Evolutionary conservation across 805 yeast genomes (phyloP).

Genomic region (Schwanniomyces vanrijiae): DNA sequence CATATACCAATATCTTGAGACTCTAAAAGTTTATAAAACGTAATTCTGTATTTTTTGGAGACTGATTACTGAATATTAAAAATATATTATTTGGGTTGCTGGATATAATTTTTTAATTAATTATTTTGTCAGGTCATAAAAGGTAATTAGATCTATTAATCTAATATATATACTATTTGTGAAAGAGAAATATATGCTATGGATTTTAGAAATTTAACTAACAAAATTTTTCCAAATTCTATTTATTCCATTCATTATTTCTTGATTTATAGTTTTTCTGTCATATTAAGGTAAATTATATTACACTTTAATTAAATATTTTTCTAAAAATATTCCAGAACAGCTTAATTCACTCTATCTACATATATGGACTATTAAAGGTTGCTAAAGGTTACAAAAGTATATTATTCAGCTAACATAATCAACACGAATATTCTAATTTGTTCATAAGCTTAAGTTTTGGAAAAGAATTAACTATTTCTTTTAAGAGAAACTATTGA

Average conservation of each 20-base stretch:
- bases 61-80: constrained; percentile 45
- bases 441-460: constrained; percentile 39
- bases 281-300: constrained; percentile 39
- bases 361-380: constrained; percentile 33
- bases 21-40: constrained; percentile 48
- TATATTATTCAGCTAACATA: constrained; percentile 42
- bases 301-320: constrained; percentile 34
- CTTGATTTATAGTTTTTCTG: constrained; percentile 46
- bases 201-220: constrained; percentile 50
- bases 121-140: constrained; percentile 39
- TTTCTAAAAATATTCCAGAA: constrained; percentile 41
- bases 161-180: constrained; percentile 49
- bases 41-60: constrained; percentile 45
- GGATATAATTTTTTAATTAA: constrained; percentile 52
- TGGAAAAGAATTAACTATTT: constrained; percentile 51
- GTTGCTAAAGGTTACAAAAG: constrained; percentile 41
- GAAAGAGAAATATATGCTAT: constrained; percentile 53
- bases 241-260: constrained; percentile 56
- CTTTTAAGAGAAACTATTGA: constrained; percentile 46
- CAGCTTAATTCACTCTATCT: constrained; percentile 43
- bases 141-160: constrained; percentile 43
- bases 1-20: constrained; percentile 52
- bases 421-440: constrained; percentile 47
- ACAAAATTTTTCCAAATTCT: constrained; percentile 36
- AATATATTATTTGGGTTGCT: constrained; percentile 49